Base-by-base conservation (phyloP, 176 grass and related monocot genomes). In the Avena insularis region DNA sequence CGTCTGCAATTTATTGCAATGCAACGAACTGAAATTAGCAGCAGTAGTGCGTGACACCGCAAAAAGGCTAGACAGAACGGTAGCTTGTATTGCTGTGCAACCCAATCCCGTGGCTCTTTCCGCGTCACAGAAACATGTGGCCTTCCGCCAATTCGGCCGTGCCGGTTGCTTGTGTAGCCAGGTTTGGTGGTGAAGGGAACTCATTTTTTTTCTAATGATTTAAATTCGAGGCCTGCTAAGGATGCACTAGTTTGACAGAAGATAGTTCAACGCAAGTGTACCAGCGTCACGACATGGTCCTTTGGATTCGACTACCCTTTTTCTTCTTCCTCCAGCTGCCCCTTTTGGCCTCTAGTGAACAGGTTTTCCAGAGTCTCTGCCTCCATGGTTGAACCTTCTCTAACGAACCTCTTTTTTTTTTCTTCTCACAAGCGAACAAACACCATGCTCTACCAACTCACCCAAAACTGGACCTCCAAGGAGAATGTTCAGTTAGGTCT, bases 81-180 rank as follows among this genome's bases (percentile, higher is more conserved):
- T 73, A 12, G 31, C 65, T 64, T 86, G 63, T 70, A 78, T 72
- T 78, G 84, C 59, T 43, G 53, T 78, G 53, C 19, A 43, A 86
- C 19, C 12, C 29, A 51, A 50, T 90, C 82, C 71, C 71, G 82
- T 86, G 62, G 9, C 71, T 60, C 72, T 86, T 86, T 79, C 11
- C 79, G 17, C 80, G 10, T 83, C 79, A 65, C 64, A 58, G 6
- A n/a, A 71, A 59, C 85, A 83, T 84, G 85, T 83, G 89, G 89
- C 55, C 85, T 83, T 66, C 56, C 79, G 21, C 71, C 20, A 83
- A 86, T 71, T 45, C 53, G 72, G 16, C 23, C 4, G 61, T 29
- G 40, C 17, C 4, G 33, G 46, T 82, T 86, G 71, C 78, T 82
- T 82, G 83, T 45, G 29, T 40, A 13, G 23, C 29, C 29, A 29